phyloP scores from a whole-genome alignment of 331 rosid genomes.

The Telfairia occidentalis region DNA sequence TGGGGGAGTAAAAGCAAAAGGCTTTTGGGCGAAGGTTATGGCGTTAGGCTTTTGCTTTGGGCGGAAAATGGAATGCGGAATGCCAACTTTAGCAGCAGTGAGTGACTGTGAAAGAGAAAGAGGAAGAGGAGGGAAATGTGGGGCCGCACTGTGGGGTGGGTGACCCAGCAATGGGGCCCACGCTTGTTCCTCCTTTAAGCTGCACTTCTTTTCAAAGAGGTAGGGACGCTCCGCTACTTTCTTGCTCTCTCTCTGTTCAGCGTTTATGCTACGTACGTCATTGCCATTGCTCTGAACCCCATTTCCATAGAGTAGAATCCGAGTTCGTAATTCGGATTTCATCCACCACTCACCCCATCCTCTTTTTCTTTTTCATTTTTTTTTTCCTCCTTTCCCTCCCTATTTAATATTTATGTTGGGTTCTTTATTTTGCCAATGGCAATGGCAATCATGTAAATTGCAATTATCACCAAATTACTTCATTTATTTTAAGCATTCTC shows the following conservation, averaged over 20 bases:
- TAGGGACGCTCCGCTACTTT: conserved; percentile 16
- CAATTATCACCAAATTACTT: too few species aligned
- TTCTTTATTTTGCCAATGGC: too few species aligned
- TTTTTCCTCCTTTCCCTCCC: background rate
- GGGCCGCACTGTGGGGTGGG: conserved; percentile 5
- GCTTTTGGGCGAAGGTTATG: conserved; percentile 2
- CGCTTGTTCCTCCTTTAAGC: conserved; percentile 42
- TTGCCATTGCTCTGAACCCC: too few species aligned
- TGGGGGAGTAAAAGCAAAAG: background rate
- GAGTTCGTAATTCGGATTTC: too few species aligned
- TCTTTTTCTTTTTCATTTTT: background rate
- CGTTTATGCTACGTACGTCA: too few species aligned
- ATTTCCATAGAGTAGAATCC: too few species aligned
- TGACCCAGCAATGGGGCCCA: conserved; percentile 23
- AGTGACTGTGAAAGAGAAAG: conserved; percentile 13
- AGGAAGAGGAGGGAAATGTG: conserved; percentile 8
- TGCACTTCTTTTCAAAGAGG: conserved; percentile 40
- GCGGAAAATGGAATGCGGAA: conserved; percentile 7
- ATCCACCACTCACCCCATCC: too few species aligned
- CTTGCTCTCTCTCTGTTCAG: conserved; percentile 10
- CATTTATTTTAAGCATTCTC: background rate
- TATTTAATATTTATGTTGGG: too few species aligned
- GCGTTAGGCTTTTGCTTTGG: conserved; percentile 8
- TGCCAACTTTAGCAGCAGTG: conserved; percentile 21
- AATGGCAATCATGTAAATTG: too few species aligned